phyloP scores from a whole-genome alignment of 352 stramenopile genomes.

The Pythium oligandrum region DNA sequence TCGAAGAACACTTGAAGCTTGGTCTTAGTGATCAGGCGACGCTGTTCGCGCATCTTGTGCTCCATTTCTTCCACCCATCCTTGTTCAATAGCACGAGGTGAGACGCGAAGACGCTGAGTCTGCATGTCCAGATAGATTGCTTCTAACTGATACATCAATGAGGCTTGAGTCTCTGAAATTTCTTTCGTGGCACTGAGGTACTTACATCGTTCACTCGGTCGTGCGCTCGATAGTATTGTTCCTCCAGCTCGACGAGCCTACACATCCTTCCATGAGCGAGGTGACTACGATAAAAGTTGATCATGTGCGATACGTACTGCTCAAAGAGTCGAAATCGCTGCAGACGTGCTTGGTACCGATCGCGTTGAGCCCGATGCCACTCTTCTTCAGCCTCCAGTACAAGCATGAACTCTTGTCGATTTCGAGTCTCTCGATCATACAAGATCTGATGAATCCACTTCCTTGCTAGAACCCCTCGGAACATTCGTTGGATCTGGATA shows the following conservation, averaged over 20 bases:
- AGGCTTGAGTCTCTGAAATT: too few species aligned
- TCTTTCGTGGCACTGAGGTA: neutral
- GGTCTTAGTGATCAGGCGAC: slow-evolving; percentile 45
- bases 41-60: slow-evolving; percentile 57
- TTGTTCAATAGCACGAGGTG: slow-evolving; percentile 68
- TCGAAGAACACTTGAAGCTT: slow-evolving; percentile 62
- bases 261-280: neutral
- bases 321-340: slow-evolving; percentile 47
- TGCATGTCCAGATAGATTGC: slow-evolving; percentile 81
- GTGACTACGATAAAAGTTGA: too few species aligned
- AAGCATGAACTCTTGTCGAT: slow-evolving; percentile 63
- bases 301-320: slow-evolving; percentile 27
- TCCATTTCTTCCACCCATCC: slow-evolving; percentile 85
- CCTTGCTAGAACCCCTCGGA: slow-evolving; percentile 52
- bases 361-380: slow-evolving; percentile 53
- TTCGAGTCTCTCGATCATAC: slow-evolving; percentile 50
- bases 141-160: slow-evolving; percentile 44
- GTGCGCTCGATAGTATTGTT: slow-evolving; percentile 56
- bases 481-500: slow-evolving; percentile 61
- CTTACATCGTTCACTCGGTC: slow-evolving; percentile 62
- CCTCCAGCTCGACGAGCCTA: slow-evolving; percentile 62
- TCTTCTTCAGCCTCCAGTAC: slow-evolving; percentile 66
- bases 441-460: slow-evolving; percentile 31
- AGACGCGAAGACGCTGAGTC: slow-evolving; percentile 64
- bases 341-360: slow-evolving; percentile 48